These are phyloP conservation scores for Keithomyces neogunnii DNA, from an alignment of 2,329 filamentous ascomycete genomes.

Conservation along the genomic window DNA sequence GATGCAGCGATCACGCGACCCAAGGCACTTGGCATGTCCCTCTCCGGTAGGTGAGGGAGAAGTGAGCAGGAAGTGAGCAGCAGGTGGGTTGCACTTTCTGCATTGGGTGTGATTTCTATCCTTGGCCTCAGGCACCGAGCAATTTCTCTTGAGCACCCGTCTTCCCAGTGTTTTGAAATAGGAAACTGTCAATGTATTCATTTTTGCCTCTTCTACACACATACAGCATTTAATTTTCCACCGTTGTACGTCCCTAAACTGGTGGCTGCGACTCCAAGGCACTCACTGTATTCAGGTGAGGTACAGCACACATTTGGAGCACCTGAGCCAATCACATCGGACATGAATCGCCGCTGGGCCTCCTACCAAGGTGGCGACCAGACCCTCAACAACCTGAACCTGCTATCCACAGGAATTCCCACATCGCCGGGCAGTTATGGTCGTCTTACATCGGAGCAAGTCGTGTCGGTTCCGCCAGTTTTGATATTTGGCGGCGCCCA, in stretches of 20 bases:
- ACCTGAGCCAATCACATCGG: conserved; percentile 2
- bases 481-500: neutral
- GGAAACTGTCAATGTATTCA: neutral
- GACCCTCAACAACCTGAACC: conserved; percentile 4
- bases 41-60: neutral
- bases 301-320: neutral
- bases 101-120: neutral
- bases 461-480: conserved; percentile 1
- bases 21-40: neutral
- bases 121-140: conserved; percentile 7
- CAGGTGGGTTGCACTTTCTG: conserved; percentile 9
- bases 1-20: too few relatives aligned
- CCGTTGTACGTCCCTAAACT: neutral
- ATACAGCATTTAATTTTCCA: neutral
- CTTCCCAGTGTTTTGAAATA: neutral
- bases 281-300: neutral
- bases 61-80: conserved; percentile 5
- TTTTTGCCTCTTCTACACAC: neutral
- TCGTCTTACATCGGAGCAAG: neutral
- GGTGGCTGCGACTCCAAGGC: neutral
- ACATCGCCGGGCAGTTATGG: neutral
- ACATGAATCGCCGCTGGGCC: neutral
- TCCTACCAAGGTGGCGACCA: neutral
- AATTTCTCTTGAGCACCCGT: neutral
- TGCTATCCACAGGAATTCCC: conserved; percentile 15